Evolutionary conservation across 192 early-diverging fungal species (phyloP).

Genomic region (Linnemannia elongata): DNA sequence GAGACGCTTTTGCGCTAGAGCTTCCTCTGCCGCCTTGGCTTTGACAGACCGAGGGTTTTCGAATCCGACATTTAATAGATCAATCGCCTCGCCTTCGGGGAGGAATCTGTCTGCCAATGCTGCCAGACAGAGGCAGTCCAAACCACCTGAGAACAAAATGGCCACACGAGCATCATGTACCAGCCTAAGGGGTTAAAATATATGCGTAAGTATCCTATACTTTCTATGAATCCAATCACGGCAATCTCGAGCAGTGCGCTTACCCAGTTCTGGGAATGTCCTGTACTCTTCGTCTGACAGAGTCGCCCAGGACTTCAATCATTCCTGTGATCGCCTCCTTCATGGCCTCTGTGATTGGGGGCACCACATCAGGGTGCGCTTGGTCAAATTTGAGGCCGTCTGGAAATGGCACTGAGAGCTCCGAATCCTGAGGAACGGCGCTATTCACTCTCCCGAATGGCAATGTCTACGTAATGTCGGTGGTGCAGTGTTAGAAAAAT

Average conservation of each 20-base stretch:
- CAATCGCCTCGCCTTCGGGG: slow-evolving; percentile 82
- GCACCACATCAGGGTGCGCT: slow-evolving; percentile 37
- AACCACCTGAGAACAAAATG: slow-evolving; percentile 93
- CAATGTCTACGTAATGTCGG: slow-evolving; percentile 32
- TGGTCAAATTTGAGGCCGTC: slow-evolving; percentile 30
- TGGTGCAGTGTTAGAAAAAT: not conserved
- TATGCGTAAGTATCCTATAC: not conserved
- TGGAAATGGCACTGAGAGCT: slow-evolving; percentile 48
- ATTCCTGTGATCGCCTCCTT: slow-evolving; percentile 53
- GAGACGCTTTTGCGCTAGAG: slow-evolving; percentile 25
- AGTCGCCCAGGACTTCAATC: slow-evolving; percentile 57
- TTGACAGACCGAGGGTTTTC: slow-evolving; percentile 86
- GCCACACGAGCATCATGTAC: slow-evolving; percentile 69
- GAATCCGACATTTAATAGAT: slow-evolving; percentile 96
- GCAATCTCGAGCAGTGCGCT: not conserved
- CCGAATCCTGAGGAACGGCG: slow-evolving; percentile 29
- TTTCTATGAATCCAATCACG: no score
- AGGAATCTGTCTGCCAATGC: slow-evolving; percentile 82
- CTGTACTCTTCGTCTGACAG: slow-evolving; percentile 60
- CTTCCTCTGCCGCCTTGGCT: slow-evolving; percentile 56
- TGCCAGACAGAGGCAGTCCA: slow-evolving; percentile 93
- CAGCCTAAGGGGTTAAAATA: slow-evolving; percentile 20
- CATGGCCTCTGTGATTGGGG: slow-evolving; percentile 58
- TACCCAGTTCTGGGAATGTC: slow-evolving; percentile 65
- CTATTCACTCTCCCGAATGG: slow-evolving; percentile 65